Evolutionary conservation across 148 eudicot species (phyloP), one percentile per base, ranked within the genome.

Genomic region (Heliamphora exappendiculata): DNA sequence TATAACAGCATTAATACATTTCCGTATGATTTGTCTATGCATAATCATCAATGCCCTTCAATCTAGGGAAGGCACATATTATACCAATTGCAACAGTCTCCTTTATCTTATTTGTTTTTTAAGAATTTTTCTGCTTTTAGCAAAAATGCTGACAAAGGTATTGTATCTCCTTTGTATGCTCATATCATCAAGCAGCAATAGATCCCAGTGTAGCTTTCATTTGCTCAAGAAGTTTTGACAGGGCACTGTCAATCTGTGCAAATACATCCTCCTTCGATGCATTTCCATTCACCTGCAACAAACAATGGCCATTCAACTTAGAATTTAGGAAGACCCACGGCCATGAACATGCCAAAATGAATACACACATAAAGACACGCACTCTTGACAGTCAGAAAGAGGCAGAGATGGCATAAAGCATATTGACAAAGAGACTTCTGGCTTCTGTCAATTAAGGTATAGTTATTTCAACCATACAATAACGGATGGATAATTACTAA

Each of bases 201-300:
- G 92, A 76, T 78, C 81, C 84, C 74, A 87, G 72, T 39, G 73
- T 68, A 69, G 83, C 76, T 41, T 68, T 72, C 78, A 71, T 83
- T 77, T 64, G 76, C 76, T 84, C 87, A 69, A 85, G 70, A 80
- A 87, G 83, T 28, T 90, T 70, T 28, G 89, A 74, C 67, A 94
- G 79, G 9, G 85, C 84, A 24, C 70, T 76, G 73, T 92, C 97
- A 64, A 94, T 90, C 75, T 91, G 87, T 37, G 89, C 84, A 81
- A 90, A 94, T 41, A 94, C 97, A 57, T 88, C 93, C 22, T 90
- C 85, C 74, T 89, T 89, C 28, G 82, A 59, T 67, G 76, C 86
- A 79, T 83, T 87, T 78, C 98, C 98, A 80, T 94, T 88, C 70
- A 94, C 77, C 97, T 94, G 89, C 78, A 87, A 79, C 55, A 78